Conservation (phyloP, 1,284 basidiomycete genomes). For the Sphaerobolus stellatus region DNA sequence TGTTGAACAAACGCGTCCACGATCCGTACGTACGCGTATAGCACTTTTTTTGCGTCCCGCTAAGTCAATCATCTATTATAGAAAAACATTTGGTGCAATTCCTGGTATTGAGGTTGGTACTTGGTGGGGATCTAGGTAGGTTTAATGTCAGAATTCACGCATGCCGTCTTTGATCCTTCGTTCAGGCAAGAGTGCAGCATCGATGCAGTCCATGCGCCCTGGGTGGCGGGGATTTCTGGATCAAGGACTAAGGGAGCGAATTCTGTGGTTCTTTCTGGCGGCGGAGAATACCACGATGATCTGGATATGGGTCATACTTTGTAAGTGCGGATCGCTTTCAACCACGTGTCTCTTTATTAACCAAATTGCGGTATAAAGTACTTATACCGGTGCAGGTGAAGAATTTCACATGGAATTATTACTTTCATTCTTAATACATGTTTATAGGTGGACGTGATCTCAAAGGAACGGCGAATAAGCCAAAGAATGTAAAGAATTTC, state of each 20-base stretch:
- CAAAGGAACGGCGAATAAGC: slow-evolving; percentile 70
- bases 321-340: slow-evolving; percentile 41
- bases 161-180: not conserved
- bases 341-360: not conserved
- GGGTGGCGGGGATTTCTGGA: slow-evolving; percentile 74
- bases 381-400: slow-evolving; percentile 73
- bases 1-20: slow-evolving; percentile 48
- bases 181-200: slow-evolving; percentile 61
- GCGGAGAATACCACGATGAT: slow-evolving; percentile 84
- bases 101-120: slow-evolving; percentile 74
- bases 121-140: slow-evolving; percentile 70
- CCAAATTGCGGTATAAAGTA: slow-evolving; percentile 41
- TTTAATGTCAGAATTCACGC: not conserved
- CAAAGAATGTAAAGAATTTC: slow-evolving; percentile 67
- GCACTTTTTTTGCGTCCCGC: slow-evolving; percentile 3
- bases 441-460: slow-evolving; percentile 72
- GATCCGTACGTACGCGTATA: slow-evolving; percentile 55
- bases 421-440: slow-evolving; percentile 9
- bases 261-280: slow-evolving; percentile 78
- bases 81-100: slow-evolving; percentile 60
- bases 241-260: slow-evolving; percentile 64
- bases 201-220: slow-evolving; percentile 79
- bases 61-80: slow-evolving; percentile 35
- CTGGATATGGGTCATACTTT: slow-evolving; percentile 77
- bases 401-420: not conserved